Percentiles rank a stretch among this genome's conserved stretches.
phyloP scores from a whole-genome alignment of 495 filamentous ascomycete species.

The Penicillium riverlandense region DNA sequence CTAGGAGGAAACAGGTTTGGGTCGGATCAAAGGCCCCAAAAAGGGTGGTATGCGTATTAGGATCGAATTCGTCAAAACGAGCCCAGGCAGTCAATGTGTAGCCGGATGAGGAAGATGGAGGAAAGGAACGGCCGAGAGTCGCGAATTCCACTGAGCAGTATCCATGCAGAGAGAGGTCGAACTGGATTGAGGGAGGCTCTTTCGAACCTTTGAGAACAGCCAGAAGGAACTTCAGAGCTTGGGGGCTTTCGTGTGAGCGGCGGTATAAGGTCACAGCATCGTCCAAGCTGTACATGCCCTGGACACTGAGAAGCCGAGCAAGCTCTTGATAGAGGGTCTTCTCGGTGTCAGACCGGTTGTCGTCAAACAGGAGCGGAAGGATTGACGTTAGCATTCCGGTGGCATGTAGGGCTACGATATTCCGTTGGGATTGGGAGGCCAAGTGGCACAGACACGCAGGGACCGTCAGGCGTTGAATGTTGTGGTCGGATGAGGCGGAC shows the following conservation, averaged over 20 bases:
- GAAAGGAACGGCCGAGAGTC: slow-evolving; percentile 74
- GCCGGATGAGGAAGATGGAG: slow-evolving; percentile 64
- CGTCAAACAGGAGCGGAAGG: slow-evolving; percentile 59
- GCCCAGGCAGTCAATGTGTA: slow-evolving; percentile 90
- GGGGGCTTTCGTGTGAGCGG: slow-evolving; percentile 50
- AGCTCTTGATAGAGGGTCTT: slow-evolving; percentile 49
- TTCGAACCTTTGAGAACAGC: slow-evolving; percentile 63
- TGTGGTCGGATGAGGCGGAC: slow-evolving; percentile 13
- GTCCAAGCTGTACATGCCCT: slow-evolving; percentile 66
- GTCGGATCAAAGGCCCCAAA: slow-evolving; percentile 92
- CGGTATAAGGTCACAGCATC: slow-evolving; percentile 74
- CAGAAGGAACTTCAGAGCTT: slow-evolving; percentile 66
- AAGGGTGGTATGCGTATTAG: slow-evolving; percentile 79
- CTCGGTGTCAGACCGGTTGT: slow-evolving; percentile 38
- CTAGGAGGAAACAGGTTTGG: slow-evolving; percentile 89
- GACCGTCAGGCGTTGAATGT: slow-evolving; percentile 25
- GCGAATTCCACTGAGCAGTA: slow-evolving; percentile 84
- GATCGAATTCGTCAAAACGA: slow-evolving; percentile 77
- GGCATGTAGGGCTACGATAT: slow-evolving; percentile 68
- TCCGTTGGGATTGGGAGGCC: slow-evolving; percentile 56
- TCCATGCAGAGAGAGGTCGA: slow-evolving; percentile 83
- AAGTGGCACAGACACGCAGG: slow-evolving; percentile 39
- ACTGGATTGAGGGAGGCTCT: slow-evolving; percentile 79
- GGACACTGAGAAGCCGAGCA: slow-evolving; percentile 25
- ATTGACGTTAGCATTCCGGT: slow-evolving; percentile 69